These are phyloP conservation scores for Alternaria panax DNA, from an alignment of 2,329 filamentous ascomycete species.

Conservation along the genomic window DNA sequence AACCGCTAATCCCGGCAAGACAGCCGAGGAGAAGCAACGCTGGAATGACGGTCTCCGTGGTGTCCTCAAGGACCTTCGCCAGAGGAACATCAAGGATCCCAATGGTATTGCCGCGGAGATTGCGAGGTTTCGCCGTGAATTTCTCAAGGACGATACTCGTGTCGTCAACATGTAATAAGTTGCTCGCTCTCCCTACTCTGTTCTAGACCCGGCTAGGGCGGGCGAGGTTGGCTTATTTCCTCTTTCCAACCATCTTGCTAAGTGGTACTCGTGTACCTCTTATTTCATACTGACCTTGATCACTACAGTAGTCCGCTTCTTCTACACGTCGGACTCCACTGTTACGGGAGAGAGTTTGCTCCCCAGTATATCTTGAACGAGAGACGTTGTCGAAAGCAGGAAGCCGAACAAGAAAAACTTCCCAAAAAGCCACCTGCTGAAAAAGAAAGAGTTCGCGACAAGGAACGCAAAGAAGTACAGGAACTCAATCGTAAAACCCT, in stretches of 20 bases:
- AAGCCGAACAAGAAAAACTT: background rate
- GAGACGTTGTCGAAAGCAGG: background rate
- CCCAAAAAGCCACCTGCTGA: background rate
- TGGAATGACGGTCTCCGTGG: constrained; percentile 50
- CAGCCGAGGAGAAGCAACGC: constrained; percentile 65
- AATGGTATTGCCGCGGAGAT: constrained; percentile 51
- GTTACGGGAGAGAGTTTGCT: background rate
- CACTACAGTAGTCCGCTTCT: background rate
- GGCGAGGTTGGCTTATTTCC: constrained; percentile 3
- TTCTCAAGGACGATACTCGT: constrained; percentile 50
- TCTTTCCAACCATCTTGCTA: background rate
- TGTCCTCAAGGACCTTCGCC: constrained; percentile 49
- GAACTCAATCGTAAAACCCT: background rate
- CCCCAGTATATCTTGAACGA: background rate
- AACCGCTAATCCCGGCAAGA: constrained; percentile 67
- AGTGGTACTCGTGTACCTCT: constrained; percentile 7
- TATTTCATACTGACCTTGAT: constrained; percentile 16
- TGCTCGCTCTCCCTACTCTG: background rate
- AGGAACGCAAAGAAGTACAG: background rate
- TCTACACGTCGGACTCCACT: background rate
- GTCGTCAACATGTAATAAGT: constrained; percentile 45
- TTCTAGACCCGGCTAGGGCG: background rate
- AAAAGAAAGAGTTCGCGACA: background rate
- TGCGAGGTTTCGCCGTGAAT: constrained; percentile 49
- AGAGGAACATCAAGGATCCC: constrained; percentile 48